Conservation (phyloP, 73 alveolate species). For the Paramecium tetraurelia region DNA sequence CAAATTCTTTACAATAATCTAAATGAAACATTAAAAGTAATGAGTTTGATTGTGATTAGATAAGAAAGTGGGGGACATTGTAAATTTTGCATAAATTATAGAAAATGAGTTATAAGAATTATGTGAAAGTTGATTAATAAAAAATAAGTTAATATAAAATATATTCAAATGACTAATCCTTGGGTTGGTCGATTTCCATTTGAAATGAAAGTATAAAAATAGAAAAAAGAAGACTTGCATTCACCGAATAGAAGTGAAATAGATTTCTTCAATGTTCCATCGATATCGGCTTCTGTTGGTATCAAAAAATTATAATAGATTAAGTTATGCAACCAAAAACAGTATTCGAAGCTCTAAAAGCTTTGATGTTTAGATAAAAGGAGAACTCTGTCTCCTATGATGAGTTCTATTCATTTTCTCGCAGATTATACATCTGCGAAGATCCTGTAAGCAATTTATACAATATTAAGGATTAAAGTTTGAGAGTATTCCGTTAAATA, state of each 20-base stretch:
- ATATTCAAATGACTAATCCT: constrained; percentile 13
- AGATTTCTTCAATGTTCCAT: constrained; percentile 27
- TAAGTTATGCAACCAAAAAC: constrained; percentile 10
- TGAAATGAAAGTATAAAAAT: constrained; percentile 18
- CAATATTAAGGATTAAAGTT: constrained; percentile 34
- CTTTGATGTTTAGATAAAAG: neutral
- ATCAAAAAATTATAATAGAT: neutral
- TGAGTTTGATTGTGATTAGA: neutral
- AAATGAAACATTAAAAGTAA: constrained; percentile 33
- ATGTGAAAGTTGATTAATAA: neutral
- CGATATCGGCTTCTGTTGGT: constrained; percentile 32
- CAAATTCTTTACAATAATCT: neutral
- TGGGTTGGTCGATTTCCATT: constrained; percentile 30
- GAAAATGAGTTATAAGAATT: constrained; percentile 43
- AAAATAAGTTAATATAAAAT: constrained; percentile 27
- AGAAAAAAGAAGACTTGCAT: neutral
- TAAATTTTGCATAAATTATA: constrained; percentile 36
- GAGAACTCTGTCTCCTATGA: constrained; percentile 25
- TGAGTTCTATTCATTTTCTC: constrained; percentile 38
- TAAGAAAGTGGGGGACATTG: constrained; percentile 34
- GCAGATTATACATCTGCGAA: constrained; percentile 30
- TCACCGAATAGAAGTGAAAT: constrained; percentile 27
- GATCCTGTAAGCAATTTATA: constrained; percentile 11
- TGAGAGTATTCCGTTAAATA: neutral
- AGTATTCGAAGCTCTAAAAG: neutral